Conservation (phyloP, 2,329 filamentous ascomycete genomes). For the Colletotrichum incanum region DNA sequence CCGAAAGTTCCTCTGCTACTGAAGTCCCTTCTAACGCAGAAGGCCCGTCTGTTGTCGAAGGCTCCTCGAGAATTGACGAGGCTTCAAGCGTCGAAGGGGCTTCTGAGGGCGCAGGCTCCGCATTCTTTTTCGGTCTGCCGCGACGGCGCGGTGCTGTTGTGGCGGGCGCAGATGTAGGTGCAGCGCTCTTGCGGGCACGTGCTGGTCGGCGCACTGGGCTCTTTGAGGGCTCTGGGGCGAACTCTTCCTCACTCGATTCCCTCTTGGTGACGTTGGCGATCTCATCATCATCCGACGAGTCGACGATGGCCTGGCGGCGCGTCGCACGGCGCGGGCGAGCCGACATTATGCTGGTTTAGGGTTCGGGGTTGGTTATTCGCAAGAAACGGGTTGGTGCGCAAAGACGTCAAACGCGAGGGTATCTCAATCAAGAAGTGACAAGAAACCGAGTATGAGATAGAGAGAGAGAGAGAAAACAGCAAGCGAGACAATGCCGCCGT, state of each 20-base stretch:
- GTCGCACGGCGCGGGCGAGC: slow-evolving; percentile 64
- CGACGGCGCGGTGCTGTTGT: slow-evolving; percentile 50
- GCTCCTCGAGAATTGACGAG: slow-evolving; percentile 1
- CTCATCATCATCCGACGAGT: slow-evolving; percentile 83
- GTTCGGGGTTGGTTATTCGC: slow-evolving; percentile 3
- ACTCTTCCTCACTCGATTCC: slow-evolving; percentile 81
- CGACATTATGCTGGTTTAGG: slow-evolving; percentile 37
- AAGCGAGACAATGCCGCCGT: slow-evolving; percentile 18
- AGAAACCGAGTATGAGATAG: slow-evolving; percentile 6
- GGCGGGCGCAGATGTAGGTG: slow-evolving; percentile 62
- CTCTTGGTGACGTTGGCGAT: slow-evolving; percentile 68
- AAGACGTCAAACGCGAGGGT: slow-evolving; percentile 16
- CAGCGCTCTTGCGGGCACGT: slow-evolving; percentile 58
- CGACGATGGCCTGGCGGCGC: slow-evolving; percentile 81
- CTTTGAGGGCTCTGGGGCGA: slow-evolving; percentile 79
- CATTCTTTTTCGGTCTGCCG: slow-evolving; percentile 61
- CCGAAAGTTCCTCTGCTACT: slow-evolving; percentile 17
- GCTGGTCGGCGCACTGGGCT: slow-evolving; percentile 68
- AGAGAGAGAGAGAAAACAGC: slow-evolving; percentile 1
- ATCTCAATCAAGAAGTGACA: slow-evolving; percentile 34
- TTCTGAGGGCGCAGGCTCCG: slow-evolving; percentile 50
- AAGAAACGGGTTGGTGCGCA: slow-evolving; percentile 11
- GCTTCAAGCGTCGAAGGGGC: slow-evolving; percentile 7
- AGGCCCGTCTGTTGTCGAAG: slow-evolving; percentile 1
- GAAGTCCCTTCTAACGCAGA: slow-evolving; percentile 5